Conservation (phyloP, 2,329 filamentous ascomycete species). For the Pseudodiploospora longispora region DNA sequence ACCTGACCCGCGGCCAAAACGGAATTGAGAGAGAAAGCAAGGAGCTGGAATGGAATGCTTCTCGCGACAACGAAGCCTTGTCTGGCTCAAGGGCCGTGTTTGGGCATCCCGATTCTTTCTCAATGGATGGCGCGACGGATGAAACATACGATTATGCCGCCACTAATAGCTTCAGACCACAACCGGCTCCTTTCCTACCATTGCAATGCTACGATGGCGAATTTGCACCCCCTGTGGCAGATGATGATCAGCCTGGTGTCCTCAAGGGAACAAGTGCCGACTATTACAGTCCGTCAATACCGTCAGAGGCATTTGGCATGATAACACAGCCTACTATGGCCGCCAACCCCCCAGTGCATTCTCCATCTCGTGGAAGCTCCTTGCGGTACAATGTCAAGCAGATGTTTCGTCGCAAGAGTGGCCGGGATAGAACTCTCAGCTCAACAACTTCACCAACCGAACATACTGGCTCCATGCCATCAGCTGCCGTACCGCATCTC, state of each 20-base stretch:
- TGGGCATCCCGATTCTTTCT: too few relatives aligned
- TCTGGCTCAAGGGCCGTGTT: too few relatives aligned
- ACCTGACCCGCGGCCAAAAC: conserved; percentile 18
- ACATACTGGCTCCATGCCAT: background rate
- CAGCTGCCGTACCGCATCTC: background rate
- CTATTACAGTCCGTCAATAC: conserved; percentile 33
- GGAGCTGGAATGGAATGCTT: conserved; percentile 17
- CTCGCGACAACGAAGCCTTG: background rate
- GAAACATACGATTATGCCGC: background rate
- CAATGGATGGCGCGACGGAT: too few relatives aligned
- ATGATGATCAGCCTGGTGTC: conserved; percentile 19
- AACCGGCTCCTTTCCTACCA: conserved; percentile 5
- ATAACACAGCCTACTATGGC: conserved; percentile 16
- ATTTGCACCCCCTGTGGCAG: conserved; percentile 9
- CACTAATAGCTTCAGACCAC: conserved; percentile 4
- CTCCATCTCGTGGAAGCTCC: conserved; percentile 25
- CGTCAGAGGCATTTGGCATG: conserved; percentile 34
- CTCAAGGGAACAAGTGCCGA: conserved; percentile 30
- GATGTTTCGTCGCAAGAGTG: conserved; percentile 27
- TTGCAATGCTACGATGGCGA: conserved; percentile 9
- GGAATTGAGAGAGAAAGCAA: conserved; percentile 14
- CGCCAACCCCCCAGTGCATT: conserved; percentile 14
- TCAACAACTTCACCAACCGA: conserved; percentile 11
- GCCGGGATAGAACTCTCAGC: conserved; percentile 21
- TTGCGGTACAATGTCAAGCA: conserved; percentile 27